Base-by-base conservation (phyloP, 2,329 filamentous ascomycete species). In the Cytospora leucostoma region DNA sequence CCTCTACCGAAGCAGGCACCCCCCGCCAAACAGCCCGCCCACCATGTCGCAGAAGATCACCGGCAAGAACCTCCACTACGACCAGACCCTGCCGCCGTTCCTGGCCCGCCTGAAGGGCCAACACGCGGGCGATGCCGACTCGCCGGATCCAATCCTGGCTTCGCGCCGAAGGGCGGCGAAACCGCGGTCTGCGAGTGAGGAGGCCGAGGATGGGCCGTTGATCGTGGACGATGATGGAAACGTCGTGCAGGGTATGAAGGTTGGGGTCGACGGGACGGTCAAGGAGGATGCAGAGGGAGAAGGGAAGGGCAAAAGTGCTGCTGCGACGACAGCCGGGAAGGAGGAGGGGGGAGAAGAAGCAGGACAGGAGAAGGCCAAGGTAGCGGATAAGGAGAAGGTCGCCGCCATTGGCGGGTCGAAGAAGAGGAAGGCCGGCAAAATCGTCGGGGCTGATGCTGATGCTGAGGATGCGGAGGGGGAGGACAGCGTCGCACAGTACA, bases 171-270 rank as follows among this genome's bases (percentile, higher is more conserved):
- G 84, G n/a, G 77, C 80, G 56, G 75, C 71, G 63, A 83, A 80
- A 76, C 83, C 79, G 75, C 82, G 81, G 40, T 85, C 84, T 17
- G 84, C 79, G 64, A 87, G 88, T 68, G 88, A 88, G 49, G 87
- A 92, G 65, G 89, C 89, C 13, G 91, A 94, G 68, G 91, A 94
- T 73, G 88, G 82, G 56, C 91, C 91, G 0, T 81, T 92, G 0
- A 86, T 92, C 58, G 85, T 95, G 4, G 85, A 94, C 68, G 90
- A 92, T 72, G 80, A 84, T 5, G 89, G 86, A 56, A 89, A 91
- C 61, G 82, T 88, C 35, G 82, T 88, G 35, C 54, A 59, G 2
- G 67, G 65, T 0, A 66, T 75, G 1, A 67, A 63, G 19, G 73
- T 83, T 5, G 76, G 75, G 59, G 72, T 73, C 52, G 79, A 83